Evolutionary conservation across 352 stramenopile genomes (phyloP).

Genomic region (Elongisporangium senticosum): DNA sequence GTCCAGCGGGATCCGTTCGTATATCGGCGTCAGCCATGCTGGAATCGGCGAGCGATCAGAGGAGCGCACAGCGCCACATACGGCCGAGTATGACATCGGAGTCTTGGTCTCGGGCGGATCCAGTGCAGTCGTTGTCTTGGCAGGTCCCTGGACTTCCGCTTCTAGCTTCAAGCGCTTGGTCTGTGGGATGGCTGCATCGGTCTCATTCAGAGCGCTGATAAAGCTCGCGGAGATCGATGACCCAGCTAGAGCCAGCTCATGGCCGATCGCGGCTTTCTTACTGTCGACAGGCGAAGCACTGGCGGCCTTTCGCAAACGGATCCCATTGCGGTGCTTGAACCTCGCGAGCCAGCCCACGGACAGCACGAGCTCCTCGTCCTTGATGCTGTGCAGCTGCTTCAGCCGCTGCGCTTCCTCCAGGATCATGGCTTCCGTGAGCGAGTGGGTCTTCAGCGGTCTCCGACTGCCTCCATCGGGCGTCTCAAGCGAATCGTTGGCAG

Average conservation of each 20-base stretch:
- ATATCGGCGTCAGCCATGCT: background rate
- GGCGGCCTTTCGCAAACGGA: slow-evolving; percentile 47
- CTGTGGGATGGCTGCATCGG: background rate
- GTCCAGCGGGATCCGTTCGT: slow-evolving; percentile 11
- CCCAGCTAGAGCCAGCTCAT: background rate
- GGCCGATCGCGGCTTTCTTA: background rate
- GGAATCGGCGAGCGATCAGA: background rate
- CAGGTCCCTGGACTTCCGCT: background rate
- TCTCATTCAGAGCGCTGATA: background rate
- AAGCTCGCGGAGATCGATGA: background rate
- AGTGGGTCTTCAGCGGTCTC: background rate
- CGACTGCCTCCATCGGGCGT: slow-evolving; percentile 1
- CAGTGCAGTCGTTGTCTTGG: background rate
- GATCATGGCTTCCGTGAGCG: slow-evolving; percentile 61
- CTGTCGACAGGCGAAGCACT: background rate
- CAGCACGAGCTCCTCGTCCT: slow-evolving; percentile 59
- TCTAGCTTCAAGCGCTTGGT: background rate
- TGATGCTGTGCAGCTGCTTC: slow-evolving; percentile 58
- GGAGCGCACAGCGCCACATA: background rate
- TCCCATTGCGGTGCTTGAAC: slow-evolving; percentile 71
- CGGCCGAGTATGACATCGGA: background rate
- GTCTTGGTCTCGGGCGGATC: background rate
- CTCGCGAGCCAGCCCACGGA: slow-evolving; percentile 67
- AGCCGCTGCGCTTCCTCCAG: slow-evolving; percentile 67
- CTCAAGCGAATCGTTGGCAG: background rate